Evolutionary conservation across 2,329 filamentous ascomycete species (phyloP).

Genomic region (Sporothrix pallida): DNA sequence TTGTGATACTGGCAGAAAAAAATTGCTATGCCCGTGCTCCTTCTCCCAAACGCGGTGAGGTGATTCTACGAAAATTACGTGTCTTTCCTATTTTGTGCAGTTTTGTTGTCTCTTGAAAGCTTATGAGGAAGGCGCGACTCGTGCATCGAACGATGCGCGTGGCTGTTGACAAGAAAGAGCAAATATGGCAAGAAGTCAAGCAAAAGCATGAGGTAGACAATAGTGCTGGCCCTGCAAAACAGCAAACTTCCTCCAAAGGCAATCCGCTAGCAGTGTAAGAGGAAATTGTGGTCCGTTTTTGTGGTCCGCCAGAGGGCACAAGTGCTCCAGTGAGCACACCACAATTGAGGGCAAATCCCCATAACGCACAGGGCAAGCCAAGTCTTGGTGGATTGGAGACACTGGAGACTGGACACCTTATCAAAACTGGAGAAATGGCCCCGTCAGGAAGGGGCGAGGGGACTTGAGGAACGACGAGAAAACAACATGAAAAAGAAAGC

Average conservation of each 20-base stretch:
- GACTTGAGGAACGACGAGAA: not conserved
- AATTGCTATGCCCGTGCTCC: not conserved
- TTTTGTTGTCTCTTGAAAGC: not conserved
- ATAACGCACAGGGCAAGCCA: not conserved
- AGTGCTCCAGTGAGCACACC: not conserved
- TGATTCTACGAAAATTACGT: not conserved
- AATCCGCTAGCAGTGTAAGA: constrained; percentile 30
- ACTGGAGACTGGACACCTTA: not conserved
- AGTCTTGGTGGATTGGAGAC: not conserved
- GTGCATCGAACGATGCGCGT: not conserved
- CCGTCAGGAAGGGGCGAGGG: constrained; percentile 14
- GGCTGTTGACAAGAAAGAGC: not conserved
- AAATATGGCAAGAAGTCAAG: not conserved
- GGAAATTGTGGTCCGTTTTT: not conserved
- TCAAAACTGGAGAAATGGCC: constrained; percentile 2
- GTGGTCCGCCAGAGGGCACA: not conserved
- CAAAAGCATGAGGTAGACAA: not conserved
- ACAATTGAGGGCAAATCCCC: not conserved
- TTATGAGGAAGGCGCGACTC: constrained; percentile 8
- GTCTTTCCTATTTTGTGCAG: constrained; percentile 11
- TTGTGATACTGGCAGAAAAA: constrained; percentile 12
- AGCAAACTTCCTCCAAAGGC: constrained; percentile 28
- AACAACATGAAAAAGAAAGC: not conserved
- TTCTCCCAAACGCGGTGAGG: not conserved
- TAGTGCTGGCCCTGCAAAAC: not conserved